These are phyloP conservation scores for Trichoderma koningii DNA, from an alignment of 2,329 filamentous ascomycete genomes.

Conservation along the genomic window DNA sequence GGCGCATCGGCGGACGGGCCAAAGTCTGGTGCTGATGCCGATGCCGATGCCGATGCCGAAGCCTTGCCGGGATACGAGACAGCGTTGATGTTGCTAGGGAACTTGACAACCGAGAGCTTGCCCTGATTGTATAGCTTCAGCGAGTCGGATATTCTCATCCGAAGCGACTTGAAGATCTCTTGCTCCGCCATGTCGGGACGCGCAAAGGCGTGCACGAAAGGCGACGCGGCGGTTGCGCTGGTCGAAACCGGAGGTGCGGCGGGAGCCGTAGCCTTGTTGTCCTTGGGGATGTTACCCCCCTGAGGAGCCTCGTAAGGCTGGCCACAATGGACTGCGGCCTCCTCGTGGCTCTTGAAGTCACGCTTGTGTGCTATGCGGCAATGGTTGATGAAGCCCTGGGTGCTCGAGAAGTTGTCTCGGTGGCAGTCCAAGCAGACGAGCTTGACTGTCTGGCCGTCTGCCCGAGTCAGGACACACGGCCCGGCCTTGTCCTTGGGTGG, in stretches of 20 bases:
- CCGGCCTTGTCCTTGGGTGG: constrained; percentile 78
- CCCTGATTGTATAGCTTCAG: constrained; percentile 55
- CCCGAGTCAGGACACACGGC: constrained; percentile 81
- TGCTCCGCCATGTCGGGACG: constrained; percentile 53
- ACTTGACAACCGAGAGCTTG: constrained; percentile 50
- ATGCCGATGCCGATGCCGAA: background rate
- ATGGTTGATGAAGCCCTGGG: constrained; percentile 99
- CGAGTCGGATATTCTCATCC: constrained; percentile 56
- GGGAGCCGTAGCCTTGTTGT: constrained; percentile 32
- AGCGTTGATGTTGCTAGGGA: constrained; percentile 33
- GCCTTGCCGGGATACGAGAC: constrained; percentile 18
- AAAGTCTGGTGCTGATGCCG: background rate
- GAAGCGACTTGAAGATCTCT: constrained; percentile 54
- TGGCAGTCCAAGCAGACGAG: constrained; percentile 87
- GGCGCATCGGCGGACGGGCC: constrained; percentile 58
- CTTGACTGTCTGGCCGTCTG: constrained; percentile 84
- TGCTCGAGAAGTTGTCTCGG: constrained; percentile 90
- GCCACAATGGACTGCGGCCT: constrained; percentile 85
- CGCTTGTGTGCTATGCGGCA: constrained; percentile 93
- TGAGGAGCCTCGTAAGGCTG: constrained; percentile 66
- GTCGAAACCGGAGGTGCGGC: constrained; percentile 25
- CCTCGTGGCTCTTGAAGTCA: constrained; percentile 94
- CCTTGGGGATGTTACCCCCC: constrained; percentile 29
- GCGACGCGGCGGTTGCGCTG: background rate
- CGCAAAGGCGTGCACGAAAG: constrained; percentile 41